Conservation (phyloP, 2,329 filamentous ascomycete species). For the Neofusicoccum sp. region DNA sequence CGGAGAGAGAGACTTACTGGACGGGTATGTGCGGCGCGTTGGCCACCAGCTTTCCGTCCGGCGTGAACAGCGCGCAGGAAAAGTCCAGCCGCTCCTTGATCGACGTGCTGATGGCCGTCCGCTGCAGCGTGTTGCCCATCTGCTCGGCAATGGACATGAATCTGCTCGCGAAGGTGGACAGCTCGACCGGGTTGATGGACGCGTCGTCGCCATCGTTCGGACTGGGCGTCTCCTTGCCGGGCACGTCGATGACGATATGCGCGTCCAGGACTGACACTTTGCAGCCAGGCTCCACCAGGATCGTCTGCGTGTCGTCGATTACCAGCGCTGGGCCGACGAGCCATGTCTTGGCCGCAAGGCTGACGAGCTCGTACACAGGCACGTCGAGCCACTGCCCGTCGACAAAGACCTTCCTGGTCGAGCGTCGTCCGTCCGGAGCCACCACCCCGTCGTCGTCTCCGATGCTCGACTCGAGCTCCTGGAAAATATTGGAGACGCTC, state of each 20-base stretch:
- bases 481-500: neutral
- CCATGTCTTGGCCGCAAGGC: conserved; percentile 22
- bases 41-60: conserved; percentile 26
- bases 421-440: too few species aligned
- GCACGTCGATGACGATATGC: conserved; percentile 41
- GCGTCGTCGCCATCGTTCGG: neutral
- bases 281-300: conserved; percentile 41
- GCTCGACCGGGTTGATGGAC: conserved; percentile 20
- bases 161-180: conserved; percentile 24
- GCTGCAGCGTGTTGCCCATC: conserved; percentile 27
- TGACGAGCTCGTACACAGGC: conserved; percentile 27
- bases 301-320: conserved; percentile 46
- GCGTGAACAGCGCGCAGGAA: conserved; percentile 27
- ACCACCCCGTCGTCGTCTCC: too few species aligned
- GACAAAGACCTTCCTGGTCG: conserved; percentile 21
- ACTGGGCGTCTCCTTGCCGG: conserved; percentile 32
- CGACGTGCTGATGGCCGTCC: conserved; percentile 25
- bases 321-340: conserved; percentile 33
- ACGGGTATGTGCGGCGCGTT: conserved; percentile 31
- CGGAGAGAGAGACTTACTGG: conserved; percentile 15
- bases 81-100: conserved; percentile 32
- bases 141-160: conserved; percentile 31
- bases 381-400: conserved; percentile 22
- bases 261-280: conserved; percentile 38
- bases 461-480: too few species aligned